A percentile compares a stretch with the other conserved stretches of the same genome.
Conservation (phyloP, 768 basidiomycete species). For the Phlebiopsis flavidoalba region DNA sequence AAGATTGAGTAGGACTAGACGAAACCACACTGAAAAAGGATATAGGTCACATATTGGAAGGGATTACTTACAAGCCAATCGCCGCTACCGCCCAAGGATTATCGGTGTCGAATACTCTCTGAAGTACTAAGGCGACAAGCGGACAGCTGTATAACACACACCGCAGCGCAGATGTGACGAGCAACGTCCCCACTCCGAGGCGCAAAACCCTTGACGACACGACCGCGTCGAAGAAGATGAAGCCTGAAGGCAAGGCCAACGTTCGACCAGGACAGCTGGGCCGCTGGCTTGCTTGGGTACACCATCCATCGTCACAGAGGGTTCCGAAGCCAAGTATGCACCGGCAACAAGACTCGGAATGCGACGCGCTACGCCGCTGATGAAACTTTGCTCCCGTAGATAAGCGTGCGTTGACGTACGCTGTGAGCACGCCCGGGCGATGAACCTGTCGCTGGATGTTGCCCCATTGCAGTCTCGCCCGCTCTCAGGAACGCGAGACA, state of each 20-base stretch:
- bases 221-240: slow-evolving; percentile 67
- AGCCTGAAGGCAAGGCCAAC: slow-evolving; percentile 70
- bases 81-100: slow-evolving; percentile 70
- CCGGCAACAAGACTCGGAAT: neutral
- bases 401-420: neutral
- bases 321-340: neutral
- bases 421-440: neutral
- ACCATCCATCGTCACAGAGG: neutral
- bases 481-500: too few species aligned
- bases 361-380: too few species aligned
- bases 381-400: neutral
- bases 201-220: slow-evolving; percentile 60
- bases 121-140: slow-evolving; percentile 65
- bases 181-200: slow-evolving; percentile 62
- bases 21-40: neutral
- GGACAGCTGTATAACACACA: slow-evolving; percentile 75
- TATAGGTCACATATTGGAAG: neutral
- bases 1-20: slow-evolving; percentile 60
- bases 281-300: neutral
- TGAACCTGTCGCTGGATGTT: neutral
- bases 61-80: slow-evolving; percentile 57
- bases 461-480: too few species aligned
- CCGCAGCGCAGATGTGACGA: slow-evolving; percentile 64
- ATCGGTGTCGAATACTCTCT: slow-evolving; percentile 70
- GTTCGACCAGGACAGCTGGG: slow-evolving; percentile 57